phyloP scores from a whole-genome alignment of 257 asterid genomes.

The Paraleonurus japonicus region DNA sequence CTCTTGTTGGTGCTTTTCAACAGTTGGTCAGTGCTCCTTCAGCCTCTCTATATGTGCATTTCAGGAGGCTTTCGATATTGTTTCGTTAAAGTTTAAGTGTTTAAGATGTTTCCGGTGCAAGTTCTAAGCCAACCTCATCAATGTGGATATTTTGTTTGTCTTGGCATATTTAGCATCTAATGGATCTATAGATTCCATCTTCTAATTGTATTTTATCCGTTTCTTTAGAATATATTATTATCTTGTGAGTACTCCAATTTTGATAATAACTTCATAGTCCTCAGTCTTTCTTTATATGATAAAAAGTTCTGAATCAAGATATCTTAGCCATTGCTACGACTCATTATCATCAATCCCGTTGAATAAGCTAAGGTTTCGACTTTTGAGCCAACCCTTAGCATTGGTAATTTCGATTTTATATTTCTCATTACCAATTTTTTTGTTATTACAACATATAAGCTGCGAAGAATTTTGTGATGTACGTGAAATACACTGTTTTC shows the following conservation, averaged over 20 bases:
- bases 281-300: neutral
- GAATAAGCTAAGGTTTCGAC: neutral
- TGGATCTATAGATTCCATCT: neutral
- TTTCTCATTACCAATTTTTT: neutral
- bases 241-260: neutral
- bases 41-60: neutral
- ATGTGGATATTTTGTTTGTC: neutral
- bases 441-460: neutral
- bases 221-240: neutral
- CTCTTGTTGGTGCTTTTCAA: neutral
- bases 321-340: neutral
- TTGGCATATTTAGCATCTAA: neutral
- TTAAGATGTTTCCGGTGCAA: neutral
- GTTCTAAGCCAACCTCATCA: neutral
- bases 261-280: neutral
- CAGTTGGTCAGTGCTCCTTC: neutral
- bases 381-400: neutral
- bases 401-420: neutral
- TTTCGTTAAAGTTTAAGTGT: neutral
- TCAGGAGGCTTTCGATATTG: slow-evolving; percentile 2
- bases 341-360: neutral
- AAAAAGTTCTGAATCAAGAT: neutral
- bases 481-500: neutral
- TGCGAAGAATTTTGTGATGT: neutral
- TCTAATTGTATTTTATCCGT: neutral